Percentiles rank a stretch among this genome's conserved stretches.
These are phyloP conservation scores for Penicillium lividum DNA, from an alignment of 495 filamentous ascomycete species.

Conservation along the genomic window DNA sequence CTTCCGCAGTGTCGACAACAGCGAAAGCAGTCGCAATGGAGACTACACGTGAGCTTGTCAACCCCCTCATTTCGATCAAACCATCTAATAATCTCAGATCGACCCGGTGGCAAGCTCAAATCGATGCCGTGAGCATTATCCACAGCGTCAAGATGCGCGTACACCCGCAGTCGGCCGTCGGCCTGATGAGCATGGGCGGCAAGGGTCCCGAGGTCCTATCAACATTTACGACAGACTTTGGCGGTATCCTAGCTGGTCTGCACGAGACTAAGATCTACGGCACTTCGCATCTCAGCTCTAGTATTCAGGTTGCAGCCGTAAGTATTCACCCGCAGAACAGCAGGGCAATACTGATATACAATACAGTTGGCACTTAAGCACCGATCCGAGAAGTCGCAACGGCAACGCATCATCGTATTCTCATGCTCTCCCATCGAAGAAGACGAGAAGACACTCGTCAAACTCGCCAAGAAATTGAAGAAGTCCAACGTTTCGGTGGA, in stretches of 20 bases:
- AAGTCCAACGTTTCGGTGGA: slow-evolving; percentile 91
- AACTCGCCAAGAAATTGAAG: slow-evolving; percentile 97
- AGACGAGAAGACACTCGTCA: slow-evolving; percentile 81
- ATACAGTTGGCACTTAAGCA: slow-evolving; percentile 92
- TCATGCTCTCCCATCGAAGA: slow-evolving; percentile 90
- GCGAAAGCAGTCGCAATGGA: slow-evolving; percentile 95
- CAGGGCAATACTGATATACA: slow-evolving; percentile 7
- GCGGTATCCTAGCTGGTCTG: slow-evolving; percentile 89
- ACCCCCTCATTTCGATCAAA: slow-evolving; percentile 3
- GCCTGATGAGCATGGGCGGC: slow-evolving; percentile 98
- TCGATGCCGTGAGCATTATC: slow-evolving; percentile 91
- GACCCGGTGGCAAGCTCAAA: slow-evolving; percentile 91
- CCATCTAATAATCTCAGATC: slow-evolving; percentile 54
- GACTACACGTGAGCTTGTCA: slow-evolving; percentile 66
- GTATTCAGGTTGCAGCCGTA: slow-evolving; percentile 92
- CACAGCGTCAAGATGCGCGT: slow-evolving; percentile 91
- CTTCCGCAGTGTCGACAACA: slow-evolving; percentile 81
- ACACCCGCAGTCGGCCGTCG: slow-evolving; percentile 95
- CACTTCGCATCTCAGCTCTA: slow-evolving; percentile 80
- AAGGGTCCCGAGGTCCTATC: slow-evolving; percentile 95
- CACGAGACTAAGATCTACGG: slow-evolving; percentile 94
- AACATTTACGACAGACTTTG: slow-evolving; percentile 91
- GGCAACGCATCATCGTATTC: slow-evolving; percentile 93
- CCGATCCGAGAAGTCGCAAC: slow-evolving; percentile 92
- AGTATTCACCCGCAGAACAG: slow-evolving; percentile 31